phyloP scores from a whole-genome alignment of 2,329 filamentous ascomycete species.

The Trichoderma hamatum region DNA sequence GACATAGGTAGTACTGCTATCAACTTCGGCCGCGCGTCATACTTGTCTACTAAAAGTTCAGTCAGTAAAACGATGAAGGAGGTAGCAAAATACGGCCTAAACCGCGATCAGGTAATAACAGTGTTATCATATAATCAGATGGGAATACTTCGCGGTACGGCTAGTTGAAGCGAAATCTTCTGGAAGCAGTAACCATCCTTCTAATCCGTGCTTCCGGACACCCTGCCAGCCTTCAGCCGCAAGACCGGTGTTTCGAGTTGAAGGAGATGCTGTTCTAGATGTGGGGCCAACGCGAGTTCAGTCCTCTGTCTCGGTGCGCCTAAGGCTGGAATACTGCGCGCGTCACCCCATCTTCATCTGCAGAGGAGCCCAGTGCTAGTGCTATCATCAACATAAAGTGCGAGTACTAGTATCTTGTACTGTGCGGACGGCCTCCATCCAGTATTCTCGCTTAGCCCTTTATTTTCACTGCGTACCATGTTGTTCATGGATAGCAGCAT shows the following conservation, averaged over 20 bases:
- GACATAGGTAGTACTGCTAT: neutral
- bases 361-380: neutral
- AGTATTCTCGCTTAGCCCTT: neutral
- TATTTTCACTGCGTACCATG: neutral
- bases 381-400: neutral
- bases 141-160: neutral
- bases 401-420: neutral
- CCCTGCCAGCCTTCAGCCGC: slow-evolving; percentile 28
- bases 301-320: slow-evolving; percentile 4
- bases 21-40: neutral
- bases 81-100: neutral
- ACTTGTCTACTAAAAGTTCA: neutral
- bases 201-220: neutral
- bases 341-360: slow-evolving; percentile 14
- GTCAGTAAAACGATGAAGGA: neutral
- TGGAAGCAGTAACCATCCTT: slow-evolving; percentile 18
- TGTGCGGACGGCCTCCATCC: neutral
- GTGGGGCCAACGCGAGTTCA: neutral
- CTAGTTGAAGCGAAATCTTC: slow-evolving; percentile 21
- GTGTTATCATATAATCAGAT: neutral
- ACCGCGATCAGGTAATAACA: neutral
- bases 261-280: slow-evolving; percentile 22
- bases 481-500: neutral
- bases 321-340: neutral
- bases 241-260: slow-evolving; percentile 27